Evolutionary conservation across 805 yeast species (phyloP), one percentile per base, ranked within the genome.

Genomic region (Saturnispora kantuleensis): DNA sequence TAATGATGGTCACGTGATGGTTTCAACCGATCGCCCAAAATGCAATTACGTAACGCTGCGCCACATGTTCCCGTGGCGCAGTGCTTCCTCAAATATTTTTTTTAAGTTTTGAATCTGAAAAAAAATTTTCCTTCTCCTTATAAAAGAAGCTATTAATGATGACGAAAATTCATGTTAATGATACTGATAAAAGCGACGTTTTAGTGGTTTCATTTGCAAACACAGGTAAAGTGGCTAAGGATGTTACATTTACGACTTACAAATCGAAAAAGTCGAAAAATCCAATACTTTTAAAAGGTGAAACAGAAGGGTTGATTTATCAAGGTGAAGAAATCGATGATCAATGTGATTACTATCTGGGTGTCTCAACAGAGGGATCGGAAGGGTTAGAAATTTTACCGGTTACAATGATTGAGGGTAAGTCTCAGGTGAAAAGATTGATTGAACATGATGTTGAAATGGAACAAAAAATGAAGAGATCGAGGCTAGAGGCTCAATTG

Each of bases 151-250:
- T 10, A 37, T 39, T 33, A 17, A 15, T 9, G 10, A 36, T 30
- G 41, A 35, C 29, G 11, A 45, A 36, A 26, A 43, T 38, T 16
- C 41, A 35, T 21, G 41, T 39, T 10, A 41, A 47, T 18, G 29
- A n/a, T 10, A 10, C 28, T 5, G 35, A 35, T 21, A 33, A 38
- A 10, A 42, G 46, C 37, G 50, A 50, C 15, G 44, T 40, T 16
- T 28, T 57, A 26, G 73, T 82, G 9, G 84, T 87, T 3, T 73
- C 84, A n/a, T 82, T 84, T 56, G 81, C 88, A 67, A 84, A 84
- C 56, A 96, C 96, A 4, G 68, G 84, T 43, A 65, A 70, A 18
- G 73, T 81, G 2, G 81, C 90, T 32, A 60, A 64, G 7, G 69
- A 73, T 11, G 76, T 83, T 7, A 59, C 65, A 31, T 84, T 89